phyloP scores from a whole-genome alignment of 2,329 filamentous ascomycete genomes.

The Magnaporthales sp. region DNA sequence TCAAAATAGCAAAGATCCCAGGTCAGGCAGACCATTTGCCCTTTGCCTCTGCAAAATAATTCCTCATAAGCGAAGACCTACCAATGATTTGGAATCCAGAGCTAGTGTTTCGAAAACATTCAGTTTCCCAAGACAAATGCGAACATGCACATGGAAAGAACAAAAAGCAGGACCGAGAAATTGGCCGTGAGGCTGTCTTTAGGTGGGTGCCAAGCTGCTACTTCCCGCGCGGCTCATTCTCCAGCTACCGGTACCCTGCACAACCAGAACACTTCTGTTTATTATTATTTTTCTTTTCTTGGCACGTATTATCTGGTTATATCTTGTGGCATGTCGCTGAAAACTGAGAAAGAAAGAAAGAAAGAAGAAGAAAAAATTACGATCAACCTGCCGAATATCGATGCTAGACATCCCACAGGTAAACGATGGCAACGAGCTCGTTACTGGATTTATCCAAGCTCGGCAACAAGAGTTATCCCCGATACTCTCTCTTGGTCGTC shows the following conservation, averaged over 20 bases:
- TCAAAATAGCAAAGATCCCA: background rate
- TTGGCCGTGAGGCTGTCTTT: background rate
- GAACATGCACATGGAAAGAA: background rate
- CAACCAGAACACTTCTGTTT: too few species aligned
- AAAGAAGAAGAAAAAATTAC: too few species aligned
- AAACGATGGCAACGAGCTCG: background rate
- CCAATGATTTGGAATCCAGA: background rate
- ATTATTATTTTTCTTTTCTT: background rate
- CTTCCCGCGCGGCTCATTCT: too few species aligned
- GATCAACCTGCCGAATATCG: background rate
- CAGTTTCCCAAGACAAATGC: background rate
- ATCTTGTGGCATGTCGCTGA: too few species aligned
- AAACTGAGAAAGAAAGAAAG: too few species aligned
- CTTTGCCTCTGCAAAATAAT: background rate
- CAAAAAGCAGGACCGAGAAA: background rate
- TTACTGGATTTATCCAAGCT: background rate
- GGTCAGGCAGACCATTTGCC: background rate
- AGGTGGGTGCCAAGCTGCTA: too few species aligned
- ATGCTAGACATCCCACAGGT: background rate
- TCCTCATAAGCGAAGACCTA: too few species aligned
- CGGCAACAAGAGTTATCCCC: background rate
- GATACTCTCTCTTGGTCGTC: background rate
- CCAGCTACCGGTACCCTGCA: too few species aligned
- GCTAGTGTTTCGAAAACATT: background rate
- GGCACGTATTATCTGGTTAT: too few species aligned